These are phyloP conservation scores for Apiospora aurea DNA, from an alignment of 2,329 filamentous ascomycete species.

Conservation along the genomic window DNA sequence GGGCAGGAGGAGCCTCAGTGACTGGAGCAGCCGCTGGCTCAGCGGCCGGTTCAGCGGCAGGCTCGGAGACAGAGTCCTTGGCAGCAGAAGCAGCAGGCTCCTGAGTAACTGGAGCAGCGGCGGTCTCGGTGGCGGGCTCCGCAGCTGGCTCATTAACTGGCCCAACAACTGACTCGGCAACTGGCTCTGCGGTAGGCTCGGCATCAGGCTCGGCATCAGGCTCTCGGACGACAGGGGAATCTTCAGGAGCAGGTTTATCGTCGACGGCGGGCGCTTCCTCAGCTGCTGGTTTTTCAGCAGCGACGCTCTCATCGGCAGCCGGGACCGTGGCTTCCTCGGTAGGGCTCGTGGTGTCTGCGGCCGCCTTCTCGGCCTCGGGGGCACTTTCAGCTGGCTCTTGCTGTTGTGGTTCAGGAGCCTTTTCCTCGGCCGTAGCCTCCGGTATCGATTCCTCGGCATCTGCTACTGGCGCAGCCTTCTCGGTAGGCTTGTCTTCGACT, in stretches of 20 bases:
- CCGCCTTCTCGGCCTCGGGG: not conserved
- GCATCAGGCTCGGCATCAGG: constrained; percentile 18
- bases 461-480: constrained; percentile 15
- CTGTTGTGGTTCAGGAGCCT: not conserved
- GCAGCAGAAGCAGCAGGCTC: not conserved
- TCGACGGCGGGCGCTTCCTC: constrained; percentile 22
- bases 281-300: constrained; percentile 10
- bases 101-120: constrained; percentile 16
- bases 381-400: not conserved
- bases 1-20: not conserved
- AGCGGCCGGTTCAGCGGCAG: not conserved
- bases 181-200: not conserved
- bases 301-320: not conserved
- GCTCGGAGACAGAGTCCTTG: too few species aligned
- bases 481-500: constrained; percentile 18
- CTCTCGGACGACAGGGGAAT: not conserved
- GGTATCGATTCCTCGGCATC: constrained; percentile 24
- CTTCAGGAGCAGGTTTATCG: not conserved
- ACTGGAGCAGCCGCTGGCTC: constrained; percentile 23
- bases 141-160: too few species aligned
- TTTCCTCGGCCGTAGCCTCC: constrained; percentile 25
- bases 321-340: not conserved
- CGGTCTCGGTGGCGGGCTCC: not conserved
- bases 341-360: not conserved
- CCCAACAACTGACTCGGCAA: not conserved